Evolutionary conservation across 2,329 filamentous ascomycete genomes (phyloP), one percentile per base, ranked within the genome.

Genomic region (Thielaviopsis ethacetica): DNA sequence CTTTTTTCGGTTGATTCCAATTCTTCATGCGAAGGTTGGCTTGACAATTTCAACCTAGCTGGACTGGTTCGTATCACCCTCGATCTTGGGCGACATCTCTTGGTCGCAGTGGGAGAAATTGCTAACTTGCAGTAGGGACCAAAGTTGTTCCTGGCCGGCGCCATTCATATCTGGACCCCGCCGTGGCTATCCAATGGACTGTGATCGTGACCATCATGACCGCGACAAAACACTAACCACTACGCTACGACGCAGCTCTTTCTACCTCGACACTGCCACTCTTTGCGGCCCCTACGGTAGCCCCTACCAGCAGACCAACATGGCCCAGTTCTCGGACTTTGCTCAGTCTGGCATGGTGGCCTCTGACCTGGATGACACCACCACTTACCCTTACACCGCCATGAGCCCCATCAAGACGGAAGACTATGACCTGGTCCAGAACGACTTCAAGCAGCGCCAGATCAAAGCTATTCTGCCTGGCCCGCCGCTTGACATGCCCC

Each of bases 51-150:
- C 47, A 41, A 52, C 53, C 55, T 55, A 54, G 49, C 53, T 58
- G 17, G 17, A 61, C 59, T 55, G 59, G 59, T 61, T 61, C 47
- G 59, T 61, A 61, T 58, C 38, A 24, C 30, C 22, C 19, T 30
- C 22, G 22, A 17, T 12, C 30, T 44, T 15, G 38, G 17, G 38
- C 38, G 38, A 44, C 15, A 44, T 17, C 10, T 4, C 2, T 17
- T n/a, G 13, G 38, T 44, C 38, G 12, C 15, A n/a, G 38, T 15
- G 13, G 12, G 38, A 44, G 17, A 44, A 15, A 17, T 44, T n/a
- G 15, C 38, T 44, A 44, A 44, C 38, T 44, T n/a, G 5, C 38
- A 44, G 38, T 44, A 44, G 38, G 38, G 38, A 17, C 15, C 38
- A 44, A 44, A 44, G 38, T 44, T 44, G 6, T n/a, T 44, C 38